These are phyloP conservation scores for Trametes polyzona DNA, from an alignment of 1,284 basidiomycete species.

Conservation along the genomic window DNA sequence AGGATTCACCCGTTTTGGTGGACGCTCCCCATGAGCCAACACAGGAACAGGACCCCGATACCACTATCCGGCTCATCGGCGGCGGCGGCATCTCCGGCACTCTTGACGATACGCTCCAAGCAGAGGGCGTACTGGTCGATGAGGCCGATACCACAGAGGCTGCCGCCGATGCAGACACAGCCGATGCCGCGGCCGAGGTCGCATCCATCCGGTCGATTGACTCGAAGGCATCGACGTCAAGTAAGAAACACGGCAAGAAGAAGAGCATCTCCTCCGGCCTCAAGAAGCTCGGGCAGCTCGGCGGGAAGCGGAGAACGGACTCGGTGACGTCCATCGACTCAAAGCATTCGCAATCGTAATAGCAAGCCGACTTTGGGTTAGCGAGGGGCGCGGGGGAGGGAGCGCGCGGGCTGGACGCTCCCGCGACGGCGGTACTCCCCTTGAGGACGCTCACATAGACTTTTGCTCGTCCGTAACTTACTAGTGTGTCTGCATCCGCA, in stretches of 20 bases:
- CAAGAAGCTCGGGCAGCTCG: slow-evolving; percentile 57
- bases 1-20: slow-evolving; percentile 29
- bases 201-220: slow-evolving; percentile 34
- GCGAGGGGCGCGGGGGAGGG: slow-evolving; percentile 12
- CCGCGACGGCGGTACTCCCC: not conserved
- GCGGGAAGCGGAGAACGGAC: slow-evolving; percentile 55
- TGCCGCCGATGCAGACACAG: not conserved
- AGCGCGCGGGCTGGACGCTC: slow-evolving; percentile 1
- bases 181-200: slow-evolving; percentile 22
- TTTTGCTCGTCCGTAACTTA: slow-evolving; percentile 23
- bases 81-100: slow-evolving; percentile 47
- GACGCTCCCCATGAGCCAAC: slow-evolving; percentile 23
- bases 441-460: slow-evolving; percentile 27
- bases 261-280: slow-evolving; percentile 55
- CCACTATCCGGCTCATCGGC: slow-evolving; percentile 62
- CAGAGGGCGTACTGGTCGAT: slow-evolving; percentile 30
- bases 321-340: slow-evolving; percentile 46
- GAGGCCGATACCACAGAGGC: slow-evolving; percentile 20
- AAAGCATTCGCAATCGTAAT: slow-evolving; percentile 16
- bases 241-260: slow-evolving; percentile 50
- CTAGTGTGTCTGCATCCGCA: not conserved
- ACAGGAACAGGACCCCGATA: slow-evolving; percentile 28
- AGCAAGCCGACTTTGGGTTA: slow-evolving; percentile 1
- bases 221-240: slow-evolving; percentile 22
- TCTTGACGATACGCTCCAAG: slow-evolving; percentile 37